phyloP scores from a whole-genome alignment of 495 filamentous ascomycete genomes.

The Annulohypoxylon stygium region DNA sequence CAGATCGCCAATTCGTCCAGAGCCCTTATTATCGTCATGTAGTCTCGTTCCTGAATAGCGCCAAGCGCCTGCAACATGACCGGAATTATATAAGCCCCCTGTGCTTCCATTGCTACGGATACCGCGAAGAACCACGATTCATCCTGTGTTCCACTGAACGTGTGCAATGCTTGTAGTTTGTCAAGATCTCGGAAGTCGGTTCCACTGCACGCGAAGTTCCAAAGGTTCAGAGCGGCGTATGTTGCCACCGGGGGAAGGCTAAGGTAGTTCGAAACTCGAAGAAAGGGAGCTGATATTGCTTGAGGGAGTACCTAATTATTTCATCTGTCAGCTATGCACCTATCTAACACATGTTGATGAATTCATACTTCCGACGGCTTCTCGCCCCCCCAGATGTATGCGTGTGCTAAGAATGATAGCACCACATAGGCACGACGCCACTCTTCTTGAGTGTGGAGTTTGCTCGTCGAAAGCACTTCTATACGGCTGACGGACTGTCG shows the following conservation, averaged over 20 bases:
- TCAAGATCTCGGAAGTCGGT: conserved; percentile 76
- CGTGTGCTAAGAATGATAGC: conserved; percentile 86
- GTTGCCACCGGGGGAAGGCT: conserved; percentile 90
- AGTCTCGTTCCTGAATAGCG: conserved; percentile 71
- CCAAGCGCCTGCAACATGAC: conserved; percentile 82
- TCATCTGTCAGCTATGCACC: conserved; percentile 13
- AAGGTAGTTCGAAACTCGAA: conserved; percentile 78
- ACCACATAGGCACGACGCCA: conserved; percentile 91
- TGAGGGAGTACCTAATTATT: conserved; percentile 71
- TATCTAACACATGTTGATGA: background rate
- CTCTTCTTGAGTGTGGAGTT: conserved; percentile 80
- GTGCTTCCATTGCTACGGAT: conserved; percentile 92
- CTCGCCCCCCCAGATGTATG: conserved; percentile 79
- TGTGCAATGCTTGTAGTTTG: conserved; percentile 80
- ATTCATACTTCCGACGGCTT: conserved; percentile 51
- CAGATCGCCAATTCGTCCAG: conserved; percentile 74
- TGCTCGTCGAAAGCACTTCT: conserved; percentile 79
- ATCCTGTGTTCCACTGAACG: conserved; percentile 90
- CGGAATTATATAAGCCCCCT: conserved; percentile 84
- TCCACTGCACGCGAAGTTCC: conserved; percentile 85
- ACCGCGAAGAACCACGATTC: conserved; percentile 99
- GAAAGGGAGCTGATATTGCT: conserved; percentile 81
- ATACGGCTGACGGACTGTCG: conserved; percentile 77
- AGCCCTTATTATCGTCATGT: conserved; percentile 69
- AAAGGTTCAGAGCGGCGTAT: conserved; percentile 87